Evolutionary conservation across 176 grass and related monocot genomes (phyloP).

Genomic region (Puya raimondii): DNA sequence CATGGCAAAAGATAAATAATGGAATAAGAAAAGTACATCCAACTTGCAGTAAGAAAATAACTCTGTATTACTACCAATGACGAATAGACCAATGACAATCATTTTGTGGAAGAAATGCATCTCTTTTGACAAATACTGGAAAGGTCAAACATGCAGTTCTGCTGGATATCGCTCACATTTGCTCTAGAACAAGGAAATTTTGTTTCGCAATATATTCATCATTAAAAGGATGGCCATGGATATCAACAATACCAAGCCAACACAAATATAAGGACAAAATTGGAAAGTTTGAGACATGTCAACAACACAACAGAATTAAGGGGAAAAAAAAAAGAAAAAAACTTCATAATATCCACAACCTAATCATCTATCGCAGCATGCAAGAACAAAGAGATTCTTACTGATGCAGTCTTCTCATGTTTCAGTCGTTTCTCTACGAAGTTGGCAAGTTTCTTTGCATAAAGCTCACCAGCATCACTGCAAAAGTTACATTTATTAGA

Average conservation of each 20-base stretch:
- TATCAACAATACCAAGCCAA: too few relatives aligned
- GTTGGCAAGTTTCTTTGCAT: constrained; percentile 85
- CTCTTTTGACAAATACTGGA: too few relatives aligned
- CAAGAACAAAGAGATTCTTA: constrained; percentile 35
- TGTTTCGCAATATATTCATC: too few relatives aligned
- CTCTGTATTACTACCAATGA: not conserved
- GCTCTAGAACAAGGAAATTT: too few relatives aligned
- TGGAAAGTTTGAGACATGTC: too few relatives aligned
- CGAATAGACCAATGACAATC: too few relatives aligned
- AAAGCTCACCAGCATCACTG: constrained; percentile 72
- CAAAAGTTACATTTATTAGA: constrained; percentile 12
- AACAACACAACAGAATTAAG: not conserved
- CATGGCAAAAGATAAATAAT: constrained; percentile 12
- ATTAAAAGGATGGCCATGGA: too few relatives aligned
- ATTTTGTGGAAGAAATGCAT: too few relatives aligned
- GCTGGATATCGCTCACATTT: too few relatives aligned
- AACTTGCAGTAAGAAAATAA: not conserved
- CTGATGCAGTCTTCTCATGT: constrained; percentile 82
- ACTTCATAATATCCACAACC: not conserved
- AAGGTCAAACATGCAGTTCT: too few relatives aligned
- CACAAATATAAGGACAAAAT: too few relatives aligned
- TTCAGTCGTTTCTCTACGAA: constrained; percentile 95
- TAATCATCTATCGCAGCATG: constrained; percentile 2
- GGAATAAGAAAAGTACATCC: not conserved
- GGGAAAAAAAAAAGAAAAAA: not conserved